Conservation (phyloP, 2,329 filamentous ascomycete species). For the Aschersonia sp. region DNA sequence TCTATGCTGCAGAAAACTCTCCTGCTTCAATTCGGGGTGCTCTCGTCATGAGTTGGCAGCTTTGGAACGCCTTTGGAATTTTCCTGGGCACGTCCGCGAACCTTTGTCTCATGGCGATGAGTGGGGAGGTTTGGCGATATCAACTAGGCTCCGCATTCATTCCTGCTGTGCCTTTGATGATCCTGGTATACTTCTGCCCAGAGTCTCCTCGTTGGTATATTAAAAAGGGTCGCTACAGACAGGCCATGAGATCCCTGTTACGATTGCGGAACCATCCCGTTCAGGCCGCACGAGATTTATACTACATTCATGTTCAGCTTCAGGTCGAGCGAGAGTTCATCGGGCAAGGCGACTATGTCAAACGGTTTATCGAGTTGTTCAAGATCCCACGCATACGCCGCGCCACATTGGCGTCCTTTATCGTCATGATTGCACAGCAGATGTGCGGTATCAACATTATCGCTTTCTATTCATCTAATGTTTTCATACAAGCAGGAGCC, state of each 20-base stretch:
- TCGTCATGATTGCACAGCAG: slow-evolving; percentile 68
- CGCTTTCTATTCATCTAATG: slow-evolving; percentile 57
- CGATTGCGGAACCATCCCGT: slow-evolving; percentile 37
- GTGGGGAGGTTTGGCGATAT: slow-evolving; percentile 38
- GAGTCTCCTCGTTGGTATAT: slow-evolving; percentile 52
- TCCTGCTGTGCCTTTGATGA: slow-evolving; percentile 36
- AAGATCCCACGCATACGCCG: slow-evolving; percentile 54
- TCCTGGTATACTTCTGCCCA: slow-evolving; percentile 50
- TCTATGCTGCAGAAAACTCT: slow-evolving; percentile 62
- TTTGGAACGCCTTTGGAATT: slow-evolving; percentile 51
- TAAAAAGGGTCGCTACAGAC: slow-evolving; percentile 46
- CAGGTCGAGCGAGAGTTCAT: slow-evolving; percentile 40
- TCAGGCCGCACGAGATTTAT: slow-evolving; percentile 46
- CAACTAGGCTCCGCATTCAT: slow-evolving; percentile 52
- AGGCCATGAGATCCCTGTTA: slow-evolving; percentile 43
- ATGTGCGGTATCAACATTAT: slow-evolving; percentile 62
- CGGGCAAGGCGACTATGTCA: slow-evolving; percentile 39
- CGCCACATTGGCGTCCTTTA: slow-evolving; percentile 61
- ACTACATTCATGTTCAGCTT: slow-evolving; percentile 50
- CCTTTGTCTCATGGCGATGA: slow-evolving; percentile 26
- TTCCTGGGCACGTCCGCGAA: slow-evolving; percentile 47
- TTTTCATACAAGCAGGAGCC: slow-evolving; percentile 44
- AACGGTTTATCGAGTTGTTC: slow-evolving; percentile 50
- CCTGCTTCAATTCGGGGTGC: slow-evolving; percentile 57
- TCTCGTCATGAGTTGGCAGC: slow-evolving; percentile 70